A percentile compares a stretch with the other conserved stretches of the same genome.
Evolutionary conservation across 2,329 filamentous ascomycete genomes (phyloP).

Genomic region (Fusarium coffeatum): DNA sequence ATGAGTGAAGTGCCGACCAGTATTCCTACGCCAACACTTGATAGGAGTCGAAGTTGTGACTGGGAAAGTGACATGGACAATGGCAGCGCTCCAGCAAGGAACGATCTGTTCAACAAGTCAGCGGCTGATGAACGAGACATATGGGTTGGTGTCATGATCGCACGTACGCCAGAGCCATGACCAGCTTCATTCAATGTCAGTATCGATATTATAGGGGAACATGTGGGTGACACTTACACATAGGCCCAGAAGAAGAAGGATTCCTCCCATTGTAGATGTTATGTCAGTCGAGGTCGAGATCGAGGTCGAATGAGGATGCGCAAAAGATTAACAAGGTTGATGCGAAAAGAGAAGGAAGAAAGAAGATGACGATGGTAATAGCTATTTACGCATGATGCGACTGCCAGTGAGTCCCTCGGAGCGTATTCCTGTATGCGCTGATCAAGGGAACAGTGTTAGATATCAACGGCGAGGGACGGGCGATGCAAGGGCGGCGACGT

Average conservation of each 20-base stretch:
- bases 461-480: conserved; percentile 1
- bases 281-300: conserved; percentile 16
- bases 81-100: conserved; percentile 90
- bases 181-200: conserved; percentile 55
- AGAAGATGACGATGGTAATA: conserved; percentile 8
- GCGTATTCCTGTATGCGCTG: conserved; percentile 11
- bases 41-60: conserved; percentile 88
- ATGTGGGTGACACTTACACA: conserved; percentile 50
- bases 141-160: conserved; percentile 23
- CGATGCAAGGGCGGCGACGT: conserved; percentile 26
- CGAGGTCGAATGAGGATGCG: conserved; percentile 17
- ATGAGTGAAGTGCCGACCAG: conserved; percentile 95
- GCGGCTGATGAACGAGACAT: conserved; percentile 28
- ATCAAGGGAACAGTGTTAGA: conserved; percentile 11
- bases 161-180: conserved; percentile 70
- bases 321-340: conserved; percentile 13
- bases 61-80: conserved; percentile 88
- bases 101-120: conserved; percentile 72
- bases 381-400: conserved; percentile 45
- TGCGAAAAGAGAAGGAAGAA: conserved; percentile 18
- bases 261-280: conserved; percentile 52
- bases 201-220: conserved; percentile 12
- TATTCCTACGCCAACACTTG: conserved; percentile 91
- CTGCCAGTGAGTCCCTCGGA: conserved; percentile 3
- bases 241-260: conserved; percentile 55